Percentiles rank a stretch among this genome's conserved stretches.
These are phyloP conservation scores for Primulina eburnea DNA, from an alignment of 257 asterid species.

Conservation along the genomic window DNA sequence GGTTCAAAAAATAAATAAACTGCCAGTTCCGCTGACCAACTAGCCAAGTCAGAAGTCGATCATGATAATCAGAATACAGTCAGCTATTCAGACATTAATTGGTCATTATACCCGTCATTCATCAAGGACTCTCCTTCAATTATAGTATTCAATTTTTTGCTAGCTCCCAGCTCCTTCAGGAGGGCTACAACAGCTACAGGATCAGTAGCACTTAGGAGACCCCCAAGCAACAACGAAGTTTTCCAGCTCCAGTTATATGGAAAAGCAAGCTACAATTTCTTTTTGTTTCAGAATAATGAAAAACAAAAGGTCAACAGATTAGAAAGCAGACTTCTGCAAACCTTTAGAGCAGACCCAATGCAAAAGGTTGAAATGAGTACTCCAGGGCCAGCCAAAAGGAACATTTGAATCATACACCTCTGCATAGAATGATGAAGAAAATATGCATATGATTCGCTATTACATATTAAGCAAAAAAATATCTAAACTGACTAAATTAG, in stretches of 20 bases:
- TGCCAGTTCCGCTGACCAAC: conserved; percentile 14
- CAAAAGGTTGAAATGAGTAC: conserved; percentile 85
- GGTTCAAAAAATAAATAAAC: conserved; percentile 17
- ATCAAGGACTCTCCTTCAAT: conserved; percentile 98
- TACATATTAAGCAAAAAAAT: neutral
- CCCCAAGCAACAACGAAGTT: conserved; percentile 89
- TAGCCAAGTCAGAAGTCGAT: conserved; percentile 1
- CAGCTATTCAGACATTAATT: neutral
- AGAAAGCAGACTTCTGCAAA: conserved; percentile 36
- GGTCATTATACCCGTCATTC: conserved; percentile 84
- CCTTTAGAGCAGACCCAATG: conserved; percentile 87
- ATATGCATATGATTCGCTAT: conserved; percentile 5
- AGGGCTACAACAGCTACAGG: conserved; percentile 99
- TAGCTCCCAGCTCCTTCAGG: conserved; percentile 91
- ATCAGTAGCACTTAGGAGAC: conserved; percentile 98
- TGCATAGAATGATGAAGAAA: conserved; percentile 31
- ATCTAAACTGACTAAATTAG: no score
- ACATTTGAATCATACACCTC: conserved; percentile 88
- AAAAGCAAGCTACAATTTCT: conserved; percentile 60
- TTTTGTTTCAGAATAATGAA: conserved; percentile 28
- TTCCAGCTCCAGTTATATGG: conserved; percentile 97
- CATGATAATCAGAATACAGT: conserved; percentile 18
- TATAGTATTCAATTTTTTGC: conserved; percentile 90
- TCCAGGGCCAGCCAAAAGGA: conserved; percentile 97
- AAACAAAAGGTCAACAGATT: conserved; percentile 11